Percentiles rank a stretch among this genome's conserved stretches.
Conservation (phyloP, 768 basidiomycete genomes). For the Russula dissimulans region DNA sequence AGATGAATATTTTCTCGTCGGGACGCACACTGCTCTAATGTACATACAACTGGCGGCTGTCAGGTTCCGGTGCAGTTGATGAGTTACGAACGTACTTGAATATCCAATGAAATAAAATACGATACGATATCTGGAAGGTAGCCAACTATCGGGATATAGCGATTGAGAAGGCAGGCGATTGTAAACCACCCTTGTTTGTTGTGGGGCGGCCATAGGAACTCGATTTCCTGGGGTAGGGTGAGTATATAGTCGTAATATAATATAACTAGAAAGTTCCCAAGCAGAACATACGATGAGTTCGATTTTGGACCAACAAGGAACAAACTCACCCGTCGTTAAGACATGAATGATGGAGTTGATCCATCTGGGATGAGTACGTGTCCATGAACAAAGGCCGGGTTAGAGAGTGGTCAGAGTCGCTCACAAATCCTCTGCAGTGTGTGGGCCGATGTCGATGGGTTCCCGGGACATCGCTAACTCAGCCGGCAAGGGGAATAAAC, state of each 20-base stretch:
- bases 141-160: slow-evolving; percentile 39
- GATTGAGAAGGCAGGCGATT: slow-evolving; percentile 41
- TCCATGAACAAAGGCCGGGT: not conserved
- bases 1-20: not conserved
- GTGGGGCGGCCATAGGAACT: slow-evolving; percentile 33
- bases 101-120: slow-evolving; percentile 12
- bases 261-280: slow-evolving; percentile 16
- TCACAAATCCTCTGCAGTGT: not conserved
- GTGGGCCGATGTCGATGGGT: not conserved
- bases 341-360: not conserved
- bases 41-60: not conserved
- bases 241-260: slow-evolving; percentile 26
- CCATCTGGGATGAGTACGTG: not conserved
- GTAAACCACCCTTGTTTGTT: slow-evolving; percentile 32
- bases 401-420: not conserved
- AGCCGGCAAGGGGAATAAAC: not conserved
- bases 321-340: not conserved
- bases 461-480: not conserved
- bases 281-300: not conserved
- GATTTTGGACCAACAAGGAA: not conserved
- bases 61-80: not conserved
- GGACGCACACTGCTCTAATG: not conserved
- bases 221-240: slow-evolving; percentile 30
- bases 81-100: not conserved
- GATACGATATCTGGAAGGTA: slow-evolving; percentile 21